Percentiles rank a stretch among this genome's conserved stretches.
These are phyloP conservation scores for Termitomyces sp. DNA, from an alignment of 768 basidiomycete genomes.

Conservation along the genomic window DNA sequence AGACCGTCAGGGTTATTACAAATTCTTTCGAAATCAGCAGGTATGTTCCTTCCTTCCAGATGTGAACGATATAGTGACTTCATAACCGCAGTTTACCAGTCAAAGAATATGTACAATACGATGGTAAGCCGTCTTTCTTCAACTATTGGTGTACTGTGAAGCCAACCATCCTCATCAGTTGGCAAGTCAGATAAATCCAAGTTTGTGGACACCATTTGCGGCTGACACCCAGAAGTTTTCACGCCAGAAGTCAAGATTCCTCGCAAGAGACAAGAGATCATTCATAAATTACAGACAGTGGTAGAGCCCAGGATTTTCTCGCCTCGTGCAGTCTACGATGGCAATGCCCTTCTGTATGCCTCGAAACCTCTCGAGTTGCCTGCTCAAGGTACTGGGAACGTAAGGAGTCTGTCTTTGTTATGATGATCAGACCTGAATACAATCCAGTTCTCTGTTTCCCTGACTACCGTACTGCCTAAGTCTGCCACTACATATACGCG, in stretches of 20 bases:
- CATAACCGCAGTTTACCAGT: slow-evolving; percentile 17
- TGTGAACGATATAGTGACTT: background rate
- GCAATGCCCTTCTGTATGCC: slow-evolving; percentile 35
- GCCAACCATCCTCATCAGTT: background rate
- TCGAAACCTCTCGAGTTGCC: slow-evolving; percentile 22
- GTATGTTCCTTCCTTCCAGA: slow-evolving; percentile 7
- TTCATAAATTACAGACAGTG: slow-evolving; percentile 33
- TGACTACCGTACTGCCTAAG: slow-evolving; percentile 11
- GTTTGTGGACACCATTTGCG: background rate
- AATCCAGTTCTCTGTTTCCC: slow-evolving; percentile 28
- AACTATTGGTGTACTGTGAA: background rate
- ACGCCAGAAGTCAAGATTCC: slow-evolving; percentile 17
- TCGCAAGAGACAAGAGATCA: slow-evolving; percentile 23
- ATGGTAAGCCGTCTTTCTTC: slow-evolving; percentile 15
- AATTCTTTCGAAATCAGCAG: slow-evolving; percentile 24
- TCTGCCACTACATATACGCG: slow-evolving; percentile 9
- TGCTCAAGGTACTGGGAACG: slow-evolving; percentile 22
- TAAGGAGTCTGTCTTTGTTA: slow-evolving; percentile 9
- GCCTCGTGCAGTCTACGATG: slow-evolving; percentile 42
- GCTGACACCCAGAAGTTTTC: slow-evolving; percentile 12
- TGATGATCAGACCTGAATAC: background rate
- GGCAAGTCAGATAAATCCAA: background rate
- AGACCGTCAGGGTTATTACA: slow-evolving; percentile 17
- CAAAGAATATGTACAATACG: slow-evolving; percentile 23
- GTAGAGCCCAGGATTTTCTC: slow-evolving; percentile 29